Percentiles rank a stretch among this genome's conserved stretches.
Evolutionary conservation across 2,329 filamentous ascomycete genomes (phyloP).

Genomic region (Trichoderma gracile): DNA sequence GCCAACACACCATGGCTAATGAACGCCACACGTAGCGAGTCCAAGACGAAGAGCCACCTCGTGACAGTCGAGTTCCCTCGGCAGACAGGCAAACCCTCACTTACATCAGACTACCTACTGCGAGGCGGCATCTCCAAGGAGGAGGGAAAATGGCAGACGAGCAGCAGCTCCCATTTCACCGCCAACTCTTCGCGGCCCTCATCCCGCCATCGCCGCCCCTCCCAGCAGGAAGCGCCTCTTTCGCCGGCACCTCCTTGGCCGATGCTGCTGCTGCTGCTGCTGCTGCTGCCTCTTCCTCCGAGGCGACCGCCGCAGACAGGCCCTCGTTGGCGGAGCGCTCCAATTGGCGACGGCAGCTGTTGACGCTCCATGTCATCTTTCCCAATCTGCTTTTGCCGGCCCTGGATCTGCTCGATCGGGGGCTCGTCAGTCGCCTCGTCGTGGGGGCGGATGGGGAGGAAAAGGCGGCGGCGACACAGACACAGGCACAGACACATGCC

Average conservation of each 20-base stretch:
- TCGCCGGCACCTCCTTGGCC: too few species aligned
- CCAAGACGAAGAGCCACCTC: neutral
- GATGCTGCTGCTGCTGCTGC: neutral
- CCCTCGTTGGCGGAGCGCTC: neutral
- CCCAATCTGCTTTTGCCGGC: conserved; percentile 79
- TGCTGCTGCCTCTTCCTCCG: neutral
- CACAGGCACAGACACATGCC: neutral
- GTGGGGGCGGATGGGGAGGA: neutral
- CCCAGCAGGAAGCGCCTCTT: too few species aligned
- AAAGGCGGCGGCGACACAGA: neutral
- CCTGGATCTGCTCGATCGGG: conserved; percentile 81
- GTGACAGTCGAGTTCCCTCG: neutral
- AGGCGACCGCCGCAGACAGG: neutral
- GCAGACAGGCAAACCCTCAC: neutral
- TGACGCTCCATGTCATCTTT: conserved; percentile 83
- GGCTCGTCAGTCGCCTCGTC: conserved; percentile 62
- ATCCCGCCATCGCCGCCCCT: conserved; percentile 43
- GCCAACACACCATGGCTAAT: neutral
- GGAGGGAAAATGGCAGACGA: conserved; percentile 24
- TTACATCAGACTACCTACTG: too few species aligned
- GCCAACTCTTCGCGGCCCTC: conserved; percentile 51
- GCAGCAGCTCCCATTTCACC: conserved; percentile 40
- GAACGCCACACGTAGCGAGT: neutral
- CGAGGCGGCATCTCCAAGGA: too few species aligned
- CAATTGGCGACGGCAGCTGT: conserved; percentile 58